Percentiles rank a stretch among this genome's conserved stretches.
These are phyloP conservation scores for Eragrostis nindensis DNA, from an alignment of 176 grass and related monocot genomes.

Conservation along the genomic window DNA sequence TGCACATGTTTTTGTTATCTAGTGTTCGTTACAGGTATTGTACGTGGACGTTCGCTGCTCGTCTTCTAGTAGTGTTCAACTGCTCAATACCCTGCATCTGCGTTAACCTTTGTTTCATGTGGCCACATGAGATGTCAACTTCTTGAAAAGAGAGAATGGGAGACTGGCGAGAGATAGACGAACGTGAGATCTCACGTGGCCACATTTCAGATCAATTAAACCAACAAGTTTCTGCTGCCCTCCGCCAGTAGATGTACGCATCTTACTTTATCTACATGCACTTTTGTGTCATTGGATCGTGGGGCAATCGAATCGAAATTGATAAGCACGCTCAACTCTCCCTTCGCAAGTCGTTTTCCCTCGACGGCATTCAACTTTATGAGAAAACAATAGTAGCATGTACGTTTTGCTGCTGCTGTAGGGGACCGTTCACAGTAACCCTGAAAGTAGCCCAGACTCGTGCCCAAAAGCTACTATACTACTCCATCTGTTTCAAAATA, in stretches of 20 bases:
- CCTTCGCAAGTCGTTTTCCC: not conserved
- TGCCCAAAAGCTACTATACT: constrained; percentile 18
- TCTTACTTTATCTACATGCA: too few species aligned
- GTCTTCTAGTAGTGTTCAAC: too few species aligned
- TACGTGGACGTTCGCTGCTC: too few species aligned
- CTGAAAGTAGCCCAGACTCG: not conserved
- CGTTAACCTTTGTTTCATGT: too few species aligned
- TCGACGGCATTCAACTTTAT: not conserved
- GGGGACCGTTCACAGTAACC: constrained; percentile 9
- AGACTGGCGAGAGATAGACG: not conserved
- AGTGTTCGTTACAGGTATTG: too few species aligned
- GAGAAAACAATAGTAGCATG: not conserved
- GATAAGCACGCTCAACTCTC: not conserved
- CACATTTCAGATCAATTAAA: not conserved
- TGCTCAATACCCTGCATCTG: too few species aligned
- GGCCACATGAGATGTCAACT: too few species aligned
- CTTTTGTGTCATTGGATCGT: not conserved
- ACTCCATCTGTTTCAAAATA: too few species aligned
- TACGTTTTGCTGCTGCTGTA: constrained; percentile 7
- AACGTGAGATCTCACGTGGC: not conserved
- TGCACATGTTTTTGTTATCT: too few species aligned
- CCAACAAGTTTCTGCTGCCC: too few species aligned
- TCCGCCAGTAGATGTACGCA: too few species aligned
- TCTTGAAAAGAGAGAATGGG: too few species aligned
- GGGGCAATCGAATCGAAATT: not conserved